Percentiles rank a stretch among this genome's conserved stretches.
Conservation (phyloP, 2,329 filamentous ascomycete species). For the Xylariaceae sp. region DNA sequence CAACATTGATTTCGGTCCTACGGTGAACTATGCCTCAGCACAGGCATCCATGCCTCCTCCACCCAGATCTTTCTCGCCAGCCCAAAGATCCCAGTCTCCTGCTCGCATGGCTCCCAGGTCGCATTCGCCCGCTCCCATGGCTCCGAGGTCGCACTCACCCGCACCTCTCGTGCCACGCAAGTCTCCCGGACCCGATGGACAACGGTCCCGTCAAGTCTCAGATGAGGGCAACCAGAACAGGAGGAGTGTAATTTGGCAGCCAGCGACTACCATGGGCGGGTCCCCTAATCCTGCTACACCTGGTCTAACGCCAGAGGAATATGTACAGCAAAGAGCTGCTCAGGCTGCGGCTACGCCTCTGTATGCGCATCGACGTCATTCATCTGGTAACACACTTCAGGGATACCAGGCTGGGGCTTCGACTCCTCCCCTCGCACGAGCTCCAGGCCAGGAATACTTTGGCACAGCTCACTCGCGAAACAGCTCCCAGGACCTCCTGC, state of each 20-base stretch:
- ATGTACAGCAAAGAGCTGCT: slow-evolving; percentile 72
- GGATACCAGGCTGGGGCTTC: slow-evolving; percentile 36
- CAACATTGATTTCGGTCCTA: slow-evolving; percentile 80
- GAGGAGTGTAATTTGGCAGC: slow-evolving; percentile 75
- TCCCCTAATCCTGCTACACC: slow-evolving; percentile 41
- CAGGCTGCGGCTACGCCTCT: slow-evolving; percentile 50
- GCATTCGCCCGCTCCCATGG: slow-evolving; percentile 14
- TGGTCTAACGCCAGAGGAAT: slow-evolving; percentile 70
- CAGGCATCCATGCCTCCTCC: slow-evolving; percentile 9
- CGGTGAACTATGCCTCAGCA: slow-evolving; percentile 55
- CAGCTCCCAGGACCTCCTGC: slow-evolving; percentile 37
- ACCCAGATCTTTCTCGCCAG: slow-evolving; percentile 30
- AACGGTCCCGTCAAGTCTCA: slow-evolving; percentile 43
- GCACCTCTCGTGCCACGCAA: slow-evolving; percentile 4
- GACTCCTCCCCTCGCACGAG: slow-evolving; percentile 38
- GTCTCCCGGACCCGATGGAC: slow-evolving; percentile 19
- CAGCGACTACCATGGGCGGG: slow-evolving; percentile 50
- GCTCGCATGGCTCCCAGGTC: slow-evolving; percentile 2
- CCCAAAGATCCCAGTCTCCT: slow-evolving; percentile 22
- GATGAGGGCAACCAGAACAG: slow-evolving; percentile 52
- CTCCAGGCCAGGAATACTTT: slow-evolving; percentile 37
- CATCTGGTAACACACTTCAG: slow-evolving; percentile 47
- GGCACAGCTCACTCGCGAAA: slow-evolving; percentile 38
- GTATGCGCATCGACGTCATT: slow-evolving; percentile 56
- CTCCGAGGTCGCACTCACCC: slow-evolving; percentile 20